Percentiles rank a stretch among this genome's conserved stretches.
Conservation (phyloP, 2,329 filamentous ascomycete species). For the Calonectria henricotiae region DNA sequence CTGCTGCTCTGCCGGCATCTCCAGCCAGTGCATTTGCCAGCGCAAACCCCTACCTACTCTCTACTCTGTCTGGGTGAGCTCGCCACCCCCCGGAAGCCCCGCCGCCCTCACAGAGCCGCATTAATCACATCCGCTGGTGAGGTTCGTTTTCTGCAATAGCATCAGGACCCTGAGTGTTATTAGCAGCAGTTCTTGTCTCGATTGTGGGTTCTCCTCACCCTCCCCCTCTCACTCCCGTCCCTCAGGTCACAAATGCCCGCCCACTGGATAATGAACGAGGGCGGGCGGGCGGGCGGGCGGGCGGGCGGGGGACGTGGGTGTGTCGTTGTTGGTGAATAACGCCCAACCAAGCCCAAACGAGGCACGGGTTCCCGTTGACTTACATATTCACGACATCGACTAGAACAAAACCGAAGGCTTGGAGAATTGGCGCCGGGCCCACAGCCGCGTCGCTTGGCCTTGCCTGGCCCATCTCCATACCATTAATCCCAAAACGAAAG, state of each 20-base stretch:
- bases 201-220: not conserved
- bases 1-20: conserved; percentile 6
- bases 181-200: conserved; percentile 17
- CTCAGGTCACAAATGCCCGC: conserved; percentile 6
- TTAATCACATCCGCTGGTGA: conserved; percentile 16
- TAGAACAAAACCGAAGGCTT: conserved; percentile 30
- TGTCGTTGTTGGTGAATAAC: conserved; percentile 20
- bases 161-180: conserved; percentile 14
- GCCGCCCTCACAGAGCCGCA: conserved; percentile 28
- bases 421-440: conserved; percentile 16
- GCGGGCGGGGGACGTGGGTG: conserved; percentile 19
- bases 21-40: conserved; percentile 9
- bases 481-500: conserved; percentile 19
- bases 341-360: conserved; percentile 34
- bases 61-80: conserved; percentile 1
- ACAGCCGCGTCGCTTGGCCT: conserved; percentile 27
- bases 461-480: conserved; percentile 19
- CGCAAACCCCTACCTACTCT: not conserved
- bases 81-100: not conserved
- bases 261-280: not conserved
- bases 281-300: not conserved
- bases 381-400: conserved; percentile 28
- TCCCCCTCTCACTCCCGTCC: not conserved
- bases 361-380: conserved; percentile 32
- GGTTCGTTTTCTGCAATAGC: conserved; percentile 17